A percentile compares a stretch with the other conserved stretches of the same genome.
These are phyloP conservation scores for Neonectria hederae DNA, from an alignment of 2,329 filamentous ascomycete genomes.

Conservation along the genomic window DNA sequence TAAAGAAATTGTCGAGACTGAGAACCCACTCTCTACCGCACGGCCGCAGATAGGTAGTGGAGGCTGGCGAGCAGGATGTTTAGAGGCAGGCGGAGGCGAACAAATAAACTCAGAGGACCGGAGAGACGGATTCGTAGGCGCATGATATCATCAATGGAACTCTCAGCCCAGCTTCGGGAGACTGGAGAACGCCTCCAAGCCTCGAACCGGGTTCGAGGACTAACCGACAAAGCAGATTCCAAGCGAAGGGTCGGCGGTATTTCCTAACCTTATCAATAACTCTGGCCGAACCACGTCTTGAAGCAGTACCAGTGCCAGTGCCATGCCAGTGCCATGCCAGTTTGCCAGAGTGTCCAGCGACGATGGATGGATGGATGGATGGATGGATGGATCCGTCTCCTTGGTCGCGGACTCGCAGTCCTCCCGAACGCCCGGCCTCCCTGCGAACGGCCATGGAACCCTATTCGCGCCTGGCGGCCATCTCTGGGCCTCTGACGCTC, in stretches of 20 bases:
- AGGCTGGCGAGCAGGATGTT: not conserved
- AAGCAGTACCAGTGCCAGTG: not conserved
- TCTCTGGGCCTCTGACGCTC: constrained; percentile 7
- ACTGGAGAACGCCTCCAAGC: not conserved
- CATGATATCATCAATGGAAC: constrained; percentile 1
- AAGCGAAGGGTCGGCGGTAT: constrained; percentile 3
- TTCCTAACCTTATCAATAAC: constrained; percentile 2
- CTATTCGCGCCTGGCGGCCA: constrained; percentile 22
- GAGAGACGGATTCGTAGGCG: no score
- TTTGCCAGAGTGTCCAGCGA: not conserved
- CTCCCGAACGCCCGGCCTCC: constrained; percentile 18
- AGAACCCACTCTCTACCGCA: no score
- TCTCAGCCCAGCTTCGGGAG: not conserved
- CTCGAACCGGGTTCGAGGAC: not conserved
- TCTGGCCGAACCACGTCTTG: not conserved
- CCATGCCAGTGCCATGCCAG: no score
- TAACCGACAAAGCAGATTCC: constrained; percentile 9
- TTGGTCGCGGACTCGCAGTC: constrained; percentile 31
- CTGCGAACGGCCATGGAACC: constrained; percentile 26
- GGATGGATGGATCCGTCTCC: constrained; percentile 32
- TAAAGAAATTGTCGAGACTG: not conserved
- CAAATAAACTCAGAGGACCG: no score
- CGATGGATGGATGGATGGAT: not conserved
- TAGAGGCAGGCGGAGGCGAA: no score
- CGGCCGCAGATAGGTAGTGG: not conserved